Evolutionary conservation across 2,329 filamentous ascomycete genomes (phyloP).

Genomic region (Xylaria sp.): DNA sequence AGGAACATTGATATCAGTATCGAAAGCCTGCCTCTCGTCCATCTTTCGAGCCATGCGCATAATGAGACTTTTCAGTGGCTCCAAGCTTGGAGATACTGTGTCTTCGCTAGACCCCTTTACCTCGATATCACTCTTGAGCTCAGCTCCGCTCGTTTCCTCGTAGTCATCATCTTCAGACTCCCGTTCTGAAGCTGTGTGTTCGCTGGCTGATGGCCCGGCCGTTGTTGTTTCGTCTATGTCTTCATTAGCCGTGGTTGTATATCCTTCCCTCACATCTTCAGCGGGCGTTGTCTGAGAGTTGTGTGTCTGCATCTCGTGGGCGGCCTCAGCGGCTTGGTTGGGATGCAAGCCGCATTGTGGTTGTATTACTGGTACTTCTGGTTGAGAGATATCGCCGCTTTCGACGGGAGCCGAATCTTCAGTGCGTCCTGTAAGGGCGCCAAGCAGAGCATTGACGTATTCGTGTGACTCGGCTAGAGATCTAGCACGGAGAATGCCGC

Average conservation of each 20-base stretch:
- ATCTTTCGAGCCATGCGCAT: constrained; percentile 55
- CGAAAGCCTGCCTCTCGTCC: constrained; percentile 41
- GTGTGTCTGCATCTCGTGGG: background rate
- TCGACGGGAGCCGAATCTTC: background rate
- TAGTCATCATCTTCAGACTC: constrained; percentile 31
- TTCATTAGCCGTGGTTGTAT: background rate
- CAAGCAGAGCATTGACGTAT: constrained; percentile 58
- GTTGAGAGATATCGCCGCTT: too few relatives aligned
- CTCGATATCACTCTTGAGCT: constrained; percentile 4
- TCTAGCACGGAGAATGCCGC: constrained; percentile 55
- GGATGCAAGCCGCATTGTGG: too few relatives aligned
- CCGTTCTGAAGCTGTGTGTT: constrained; percentile 23
- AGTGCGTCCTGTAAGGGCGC: constrained; percentile 49
- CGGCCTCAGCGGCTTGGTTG: background rate
- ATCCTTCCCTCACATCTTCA: background rate
- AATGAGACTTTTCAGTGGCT: constrained; percentile 53
- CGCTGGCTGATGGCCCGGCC: background rate
- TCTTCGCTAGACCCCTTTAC: constrained; percentile 36
- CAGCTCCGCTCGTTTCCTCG: constrained; percentile 16
- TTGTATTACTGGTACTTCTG: too few relatives aligned
- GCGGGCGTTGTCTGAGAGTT: background rate
- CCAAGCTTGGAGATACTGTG: constrained; percentile 10
- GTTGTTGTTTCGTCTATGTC: background rate
- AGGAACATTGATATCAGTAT: constrained; percentile 35
- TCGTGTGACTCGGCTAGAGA: constrained; percentile 52